These are phyloP conservation scores for Astrothelium subdiscretum DNA, from an alignment of 495 filamentous ascomycete species.

Conservation along the genomic window DNA sequence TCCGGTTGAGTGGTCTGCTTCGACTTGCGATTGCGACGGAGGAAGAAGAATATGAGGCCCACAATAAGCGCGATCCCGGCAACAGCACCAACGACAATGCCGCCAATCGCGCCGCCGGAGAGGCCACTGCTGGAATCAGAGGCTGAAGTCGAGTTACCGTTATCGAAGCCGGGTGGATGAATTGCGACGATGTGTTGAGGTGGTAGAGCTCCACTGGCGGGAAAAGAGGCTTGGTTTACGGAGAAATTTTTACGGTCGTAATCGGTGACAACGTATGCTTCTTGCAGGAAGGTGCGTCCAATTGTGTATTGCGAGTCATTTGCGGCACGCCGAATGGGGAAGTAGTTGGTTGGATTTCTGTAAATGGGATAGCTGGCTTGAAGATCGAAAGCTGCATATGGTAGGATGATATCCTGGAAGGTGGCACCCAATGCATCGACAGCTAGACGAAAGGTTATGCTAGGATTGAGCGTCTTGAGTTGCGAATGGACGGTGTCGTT, in stretches of 20 bases:
- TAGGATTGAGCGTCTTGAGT: constrained; percentile 19
- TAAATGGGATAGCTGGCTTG: constrained; percentile 11
- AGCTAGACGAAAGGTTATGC: constrained; percentile 24
- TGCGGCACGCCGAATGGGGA: constrained; percentile 11
- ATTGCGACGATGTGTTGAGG: constrained; percentile 9
- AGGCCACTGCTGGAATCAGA: constrained; percentile 1
- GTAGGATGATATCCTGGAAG: constrained; percentile 13
- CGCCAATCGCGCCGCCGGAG: constrained; percentile 7
- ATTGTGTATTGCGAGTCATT: constrained; percentile 13
- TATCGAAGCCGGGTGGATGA: background rate
- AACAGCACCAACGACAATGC: constrained; percentile 7
- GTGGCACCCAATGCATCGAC: constrained; percentile 14
- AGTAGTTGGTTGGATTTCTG: constrained; percentile 9
- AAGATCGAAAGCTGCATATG: constrained; percentile 13
- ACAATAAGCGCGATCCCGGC: background rate
- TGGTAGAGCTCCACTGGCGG: background rate
- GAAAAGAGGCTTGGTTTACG: constrained; percentile 1
- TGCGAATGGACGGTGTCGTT: constrained; percentile 22
- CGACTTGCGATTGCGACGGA: constrained; percentile 2
- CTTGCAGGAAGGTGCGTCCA: constrained; percentile 13
- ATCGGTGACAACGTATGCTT: constrained; percentile 11
- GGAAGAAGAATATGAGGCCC: constrained; percentile 2
- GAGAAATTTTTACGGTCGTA: constrained; percentile 7
- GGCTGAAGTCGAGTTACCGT: background rate
- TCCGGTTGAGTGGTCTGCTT: background rate